phyloP scores from a whole-genome alignment of 768 basidiomycete genomes.

The Lyophyllum decastes region DNA sequence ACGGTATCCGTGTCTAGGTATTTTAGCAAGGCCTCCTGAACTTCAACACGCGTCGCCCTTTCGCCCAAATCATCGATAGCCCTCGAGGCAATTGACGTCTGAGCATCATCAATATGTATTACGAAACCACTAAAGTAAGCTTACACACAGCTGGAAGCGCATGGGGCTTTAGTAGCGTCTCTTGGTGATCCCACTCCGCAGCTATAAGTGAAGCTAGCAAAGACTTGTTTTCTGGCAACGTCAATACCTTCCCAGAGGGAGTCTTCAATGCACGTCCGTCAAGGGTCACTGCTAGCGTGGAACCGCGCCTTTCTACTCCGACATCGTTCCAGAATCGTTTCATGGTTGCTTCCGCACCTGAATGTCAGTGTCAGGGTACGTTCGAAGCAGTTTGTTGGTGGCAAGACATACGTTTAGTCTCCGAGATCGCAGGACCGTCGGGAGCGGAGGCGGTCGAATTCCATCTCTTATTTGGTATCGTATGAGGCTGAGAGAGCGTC shows the following conservation, averaged over 20 bases:
- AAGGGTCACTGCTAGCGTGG: slow-evolving; percentile 64
- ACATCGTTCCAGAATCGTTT: slow-evolving; percentile 96
- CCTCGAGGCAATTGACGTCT: slow-evolving; percentile 92
- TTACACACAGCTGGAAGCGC: slow-evolving; percentile 82
- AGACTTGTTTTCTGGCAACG: slow-evolving; percentile 68
- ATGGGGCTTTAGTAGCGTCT: slow-evolving; percentile 81
- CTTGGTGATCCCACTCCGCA: slow-evolving; percentile 96
- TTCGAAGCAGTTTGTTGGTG: not conserved
- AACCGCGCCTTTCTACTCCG: slow-evolving; percentile 61
- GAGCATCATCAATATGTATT: slow-evolving; percentile 9
- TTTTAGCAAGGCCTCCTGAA: slow-evolving; percentile 68
- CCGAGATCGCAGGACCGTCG: slow-evolving; percentile 52
- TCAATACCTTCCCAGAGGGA: slow-evolving; percentile 74
- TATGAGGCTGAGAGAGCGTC: slow-evolving; percentile 2
- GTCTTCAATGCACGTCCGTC: slow-evolving; percentile 89
- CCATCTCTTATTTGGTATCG: slow-evolving; percentile 14
- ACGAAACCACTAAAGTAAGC: not conserved
- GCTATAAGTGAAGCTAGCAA: slow-evolving; percentile 86
- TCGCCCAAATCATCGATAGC: slow-evolving; percentile 81
- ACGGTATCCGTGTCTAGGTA: slow-evolving; percentile 96
- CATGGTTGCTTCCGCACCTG: slow-evolving; percentile 85
- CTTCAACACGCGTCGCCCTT: slow-evolving; percentile 54
- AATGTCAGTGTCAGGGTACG: not conserved
- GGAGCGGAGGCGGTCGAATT: slow-evolving; percentile 26
- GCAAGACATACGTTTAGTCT: slow-evolving; percentile 60